Percentiles rank a stretch among this genome's conserved stretches.
These are phyloP conservation scores for Torrubiellomyces zombiae DNA, from an alignment of 2,329 filamentous ascomycete genomes.

Conservation along the genomic window DNA sequence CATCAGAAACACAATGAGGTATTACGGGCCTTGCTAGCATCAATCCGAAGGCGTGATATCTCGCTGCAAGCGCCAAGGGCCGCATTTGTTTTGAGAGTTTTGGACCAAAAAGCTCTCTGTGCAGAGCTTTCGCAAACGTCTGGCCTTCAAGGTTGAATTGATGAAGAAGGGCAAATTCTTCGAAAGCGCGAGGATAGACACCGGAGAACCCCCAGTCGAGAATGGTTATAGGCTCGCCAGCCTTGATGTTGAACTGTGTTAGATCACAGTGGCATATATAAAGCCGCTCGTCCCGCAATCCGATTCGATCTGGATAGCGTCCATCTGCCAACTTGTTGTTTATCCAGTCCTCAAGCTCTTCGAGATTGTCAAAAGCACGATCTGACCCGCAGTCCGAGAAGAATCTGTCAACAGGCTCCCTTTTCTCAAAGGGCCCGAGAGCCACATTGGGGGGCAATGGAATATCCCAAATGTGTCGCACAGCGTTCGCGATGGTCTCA, in stretches of 20 bases:
- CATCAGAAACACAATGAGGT: too few relatives aligned
- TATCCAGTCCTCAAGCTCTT: conserved; percentile 3
- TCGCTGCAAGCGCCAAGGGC: conserved; percentile 1
- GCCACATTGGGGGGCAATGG: conserved; percentile 2
- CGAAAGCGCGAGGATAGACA: conserved; percentile 3
- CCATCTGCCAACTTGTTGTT: conserved; percentile 1
- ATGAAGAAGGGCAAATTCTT: conserved; percentile 2
- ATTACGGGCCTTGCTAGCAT: too few relatives aligned
- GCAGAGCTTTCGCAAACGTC: conserved; percentile 1
- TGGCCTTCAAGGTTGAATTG: conserved; percentile 1
- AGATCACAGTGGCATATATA: conserved; percentile 3
- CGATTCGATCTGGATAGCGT: conserved; percentile 1
- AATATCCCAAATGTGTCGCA: conserved; percentile 3
- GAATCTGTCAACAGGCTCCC: conserved; percentile 3
- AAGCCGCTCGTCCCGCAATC: conserved; percentile 3
- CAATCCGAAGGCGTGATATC: conserved; percentile 5
- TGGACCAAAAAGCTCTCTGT: conserved; percentile 1
- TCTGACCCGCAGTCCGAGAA: conserved; percentile 2
- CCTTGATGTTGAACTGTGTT: conserved; percentile 3
- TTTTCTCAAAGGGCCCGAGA: conserved; percentile 2
- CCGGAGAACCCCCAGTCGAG: conserved; percentile 3
- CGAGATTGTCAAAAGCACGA: conserved; percentile 1
- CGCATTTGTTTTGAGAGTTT: not conserved
- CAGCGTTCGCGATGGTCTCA: conserved; percentile 1
- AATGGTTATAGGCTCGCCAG: conserved; percentile 3